phyloP scores from a whole-genome alignment of 192 early-diverging fungal genomes.

The Backusella macrospora region DNA sequence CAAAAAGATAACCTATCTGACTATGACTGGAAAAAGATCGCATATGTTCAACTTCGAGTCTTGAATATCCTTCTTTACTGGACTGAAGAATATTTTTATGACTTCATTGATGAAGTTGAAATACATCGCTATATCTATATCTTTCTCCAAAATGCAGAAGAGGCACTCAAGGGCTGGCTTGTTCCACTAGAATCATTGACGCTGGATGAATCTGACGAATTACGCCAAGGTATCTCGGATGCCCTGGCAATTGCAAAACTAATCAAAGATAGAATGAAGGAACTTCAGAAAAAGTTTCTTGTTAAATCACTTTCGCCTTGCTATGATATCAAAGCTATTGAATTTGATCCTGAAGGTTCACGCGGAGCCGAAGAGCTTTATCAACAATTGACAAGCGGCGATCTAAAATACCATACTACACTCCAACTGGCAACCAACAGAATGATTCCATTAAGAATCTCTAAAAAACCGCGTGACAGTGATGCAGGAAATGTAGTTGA shows the following conservation, averaged over 20 bases:
- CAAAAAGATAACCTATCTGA: background rate
- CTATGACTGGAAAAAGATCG: conserved; percentile 41
- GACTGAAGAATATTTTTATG: conserved; percentile 59
- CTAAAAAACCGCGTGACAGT: conserved; percentile 31
- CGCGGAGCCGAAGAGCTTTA: conserved; percentile 27
- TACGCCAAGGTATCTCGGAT: background rate
- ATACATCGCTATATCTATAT: conserved; percentile 14
- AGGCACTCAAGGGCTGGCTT: conserved; percentile 22
- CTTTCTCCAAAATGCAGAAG: conserved; percentile 19
- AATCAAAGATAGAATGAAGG: conserved; percentile 19
- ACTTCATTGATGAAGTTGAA: conserved; percentile 63
- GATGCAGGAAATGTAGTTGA: conserved; percentile 29
- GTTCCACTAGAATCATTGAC: background rate
- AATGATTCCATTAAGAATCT: conserved; percentile 26
- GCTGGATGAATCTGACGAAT: background rate
- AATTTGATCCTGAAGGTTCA: conserved; percentile 18
- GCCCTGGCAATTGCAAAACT: background rate
- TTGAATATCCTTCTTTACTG: conserved; percentile 66
- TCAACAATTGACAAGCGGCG: conserved; percentile 24
- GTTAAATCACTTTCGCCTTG: conserved; percentile 27
- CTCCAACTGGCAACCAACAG: conserved; percentile 14
- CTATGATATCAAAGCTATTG: conserved; percentile 29
- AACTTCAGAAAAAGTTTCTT: conserved; percentile 1
- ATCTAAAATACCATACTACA: conserved; percentile 18
- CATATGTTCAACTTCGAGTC: conserved; percentile 44